Conservation (phyloP, 768 basidiomycete species). For the Pholiota molesta region DNA sequence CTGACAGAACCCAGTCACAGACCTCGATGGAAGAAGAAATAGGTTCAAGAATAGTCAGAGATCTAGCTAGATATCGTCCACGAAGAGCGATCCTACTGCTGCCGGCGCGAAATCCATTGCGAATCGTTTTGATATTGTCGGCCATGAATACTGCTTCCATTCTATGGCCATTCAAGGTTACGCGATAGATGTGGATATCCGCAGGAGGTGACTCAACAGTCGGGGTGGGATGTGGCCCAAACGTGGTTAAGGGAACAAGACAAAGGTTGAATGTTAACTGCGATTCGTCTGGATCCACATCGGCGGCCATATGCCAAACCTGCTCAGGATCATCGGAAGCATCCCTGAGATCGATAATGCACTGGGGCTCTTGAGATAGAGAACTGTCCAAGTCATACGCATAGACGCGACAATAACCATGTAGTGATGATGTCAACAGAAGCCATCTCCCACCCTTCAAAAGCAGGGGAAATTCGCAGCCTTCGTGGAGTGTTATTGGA, state of each 20-base stretch:
- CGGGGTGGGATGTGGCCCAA: too few species aligned
- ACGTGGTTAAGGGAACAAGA: background rate
- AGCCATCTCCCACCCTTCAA: background rate
- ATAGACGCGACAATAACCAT: background rate
- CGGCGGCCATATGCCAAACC: background rate
- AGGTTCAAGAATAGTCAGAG: background rate
- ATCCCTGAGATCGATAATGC: background rate
- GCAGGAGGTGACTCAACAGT: background rate
- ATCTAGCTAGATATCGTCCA: background rate
- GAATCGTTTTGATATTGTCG: background rate
- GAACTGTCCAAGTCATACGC: background rate
- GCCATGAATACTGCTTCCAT: background rate
- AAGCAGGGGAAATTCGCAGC: background rate
- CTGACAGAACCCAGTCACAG: background rate
- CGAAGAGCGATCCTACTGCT: background rate
- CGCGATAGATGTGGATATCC: background rate
- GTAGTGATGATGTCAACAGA: background rate
- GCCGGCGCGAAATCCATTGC: background rate
- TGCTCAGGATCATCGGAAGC: background rate
- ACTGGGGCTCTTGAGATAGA: background rate
- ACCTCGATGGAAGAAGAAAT: background rate
- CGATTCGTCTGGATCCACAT: background rate
- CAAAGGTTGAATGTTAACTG: background rate
- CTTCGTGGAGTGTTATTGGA: background rate
- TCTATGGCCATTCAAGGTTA: background rate